phyloP scores from a whole-genome alignment of 192 early-diverging fungal genomes.

The Thoreauomyces humboldtii region DNA sequence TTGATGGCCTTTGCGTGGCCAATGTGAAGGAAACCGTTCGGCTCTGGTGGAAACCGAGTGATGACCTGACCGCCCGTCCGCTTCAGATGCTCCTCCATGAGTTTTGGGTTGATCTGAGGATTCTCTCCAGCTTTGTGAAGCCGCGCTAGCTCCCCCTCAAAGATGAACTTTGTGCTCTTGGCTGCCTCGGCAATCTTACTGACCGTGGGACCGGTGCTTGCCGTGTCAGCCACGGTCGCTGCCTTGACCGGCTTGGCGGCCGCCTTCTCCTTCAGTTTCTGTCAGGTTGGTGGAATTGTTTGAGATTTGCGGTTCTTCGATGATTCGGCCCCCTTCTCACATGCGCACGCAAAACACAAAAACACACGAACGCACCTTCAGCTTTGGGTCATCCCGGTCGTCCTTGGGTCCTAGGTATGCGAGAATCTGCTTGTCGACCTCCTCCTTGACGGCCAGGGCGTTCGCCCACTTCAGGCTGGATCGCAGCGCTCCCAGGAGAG shows the following conservation, averaged over 20 bases:
- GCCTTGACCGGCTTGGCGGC: constrained; percentile 34
- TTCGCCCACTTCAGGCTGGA: constrained; percentile 87
- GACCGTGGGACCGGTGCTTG: constrained; percentile 17
- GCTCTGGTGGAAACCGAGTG: constrained; percentile 99
- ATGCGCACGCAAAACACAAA: too few relatives aligned
- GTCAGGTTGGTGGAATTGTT: too few relatives aligned
- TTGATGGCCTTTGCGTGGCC: constrained; percentile 99
- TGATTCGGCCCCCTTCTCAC: too few relatives aligned
- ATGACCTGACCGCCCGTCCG: constrained; percentile 87
- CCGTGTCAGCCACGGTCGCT: constrained; percentile 31
- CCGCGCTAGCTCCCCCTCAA: constrained; percentile 87
- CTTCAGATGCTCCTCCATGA: constrained; percentile 87
- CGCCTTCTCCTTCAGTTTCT: too few relatives aligned
- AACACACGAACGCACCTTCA: constrained; percentile 21
- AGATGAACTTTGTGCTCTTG: constrained; percentile 60
- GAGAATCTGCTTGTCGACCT: constrained; percentile 80
- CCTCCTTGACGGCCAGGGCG: constrained; percentile 78
- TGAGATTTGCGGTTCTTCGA: too few relatives aligned
- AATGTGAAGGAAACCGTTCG: constrained; percentile 98
- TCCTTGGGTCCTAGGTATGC: constrained; percentile 96
- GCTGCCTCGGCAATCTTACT: constrained; percentile 50
- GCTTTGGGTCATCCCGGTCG: constrained; percentile 80
- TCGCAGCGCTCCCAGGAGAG: constrained; percentile 69
- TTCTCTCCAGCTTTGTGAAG: constrained; percentile 97
- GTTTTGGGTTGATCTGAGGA: constrained; percentile 86